phyloP scores from a whole-genome alignment of 208 protist genomes.

The Lotmaria passim region DNA sequence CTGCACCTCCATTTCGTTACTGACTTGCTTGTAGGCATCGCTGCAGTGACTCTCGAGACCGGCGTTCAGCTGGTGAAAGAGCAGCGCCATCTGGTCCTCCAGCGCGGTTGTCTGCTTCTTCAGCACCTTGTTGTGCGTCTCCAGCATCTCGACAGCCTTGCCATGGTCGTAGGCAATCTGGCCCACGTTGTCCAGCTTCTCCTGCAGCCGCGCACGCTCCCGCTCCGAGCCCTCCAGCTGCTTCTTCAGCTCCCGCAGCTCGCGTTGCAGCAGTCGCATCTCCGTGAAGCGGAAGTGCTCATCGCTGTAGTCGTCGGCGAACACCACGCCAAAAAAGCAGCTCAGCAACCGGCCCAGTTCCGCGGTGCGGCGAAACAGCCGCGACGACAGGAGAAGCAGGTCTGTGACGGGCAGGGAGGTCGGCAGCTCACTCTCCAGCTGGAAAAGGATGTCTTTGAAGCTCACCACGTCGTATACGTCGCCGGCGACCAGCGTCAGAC shows the following conservation, averaged over 20 bases:
- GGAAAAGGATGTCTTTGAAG: constrained; percentile 92
- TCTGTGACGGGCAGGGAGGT: constrained; percentile 82
- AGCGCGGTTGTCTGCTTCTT: constrained; percentile 81
- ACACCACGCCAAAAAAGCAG: constrained; percentile 89
- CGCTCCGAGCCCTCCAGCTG: constrained; percentile 66
- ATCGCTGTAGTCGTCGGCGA: constrained; percentile 84
- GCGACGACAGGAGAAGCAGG: constrained; percentile 86
- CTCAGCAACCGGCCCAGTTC: constrained; percentile 82
- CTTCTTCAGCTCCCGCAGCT: constrained; percentile 64
- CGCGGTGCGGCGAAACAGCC: constrained; percentile 81
- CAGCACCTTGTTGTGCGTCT: constrained; percentile 84
- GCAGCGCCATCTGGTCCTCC: constrained; percentile 93
- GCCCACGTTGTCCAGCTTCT: constrained; percentile 81
- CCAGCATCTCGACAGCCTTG: constrained; percentile 80
- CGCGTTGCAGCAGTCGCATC: constrained; percentile 78
- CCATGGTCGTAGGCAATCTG: constrained; percentile 81
- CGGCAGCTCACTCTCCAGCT: constrained; percentile 76
- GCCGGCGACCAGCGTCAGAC: constrained; percentile 73
- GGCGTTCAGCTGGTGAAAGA: constrained; percentile 89
- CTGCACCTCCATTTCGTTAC: constrained; percentile 78
- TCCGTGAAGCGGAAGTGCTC: constrained; percentile 92
- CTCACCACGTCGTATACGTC: constrained; percentile 86
- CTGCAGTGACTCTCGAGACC: constrained; percentile 82
- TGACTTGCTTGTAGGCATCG: constrained; percentile 74
- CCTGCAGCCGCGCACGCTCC: constrained; percentile 64